Percentiles rank a stretch among this genome's conserved stretches.
These are phyloP conservation scores for Haberlea rhodopensis DNA, from an alignment of 257 asterid species.

Conservation along the genomic window DNA sequence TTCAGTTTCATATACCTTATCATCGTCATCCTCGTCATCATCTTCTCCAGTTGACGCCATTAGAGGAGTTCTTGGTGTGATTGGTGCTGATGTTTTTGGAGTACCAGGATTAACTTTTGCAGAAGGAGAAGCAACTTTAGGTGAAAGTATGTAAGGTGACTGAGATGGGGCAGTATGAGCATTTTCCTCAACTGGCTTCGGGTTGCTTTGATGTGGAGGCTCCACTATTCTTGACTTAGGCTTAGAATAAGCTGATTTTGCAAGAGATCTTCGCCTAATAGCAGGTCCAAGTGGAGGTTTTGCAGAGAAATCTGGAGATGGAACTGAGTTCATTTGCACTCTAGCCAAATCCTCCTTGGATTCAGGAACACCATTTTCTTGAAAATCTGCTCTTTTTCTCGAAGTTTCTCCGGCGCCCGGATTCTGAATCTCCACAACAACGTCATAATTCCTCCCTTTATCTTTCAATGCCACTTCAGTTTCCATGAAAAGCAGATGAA, in stretches of 20 bases:
- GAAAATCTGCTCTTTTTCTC: background rate
- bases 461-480: constrained; percentile 29
- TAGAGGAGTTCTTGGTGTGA: constrained; percentile 62
- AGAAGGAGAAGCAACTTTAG: constrained; percentile 32
- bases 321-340: constrained; percentile 32
- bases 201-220: constrained; percentile 40
- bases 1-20: constrained; percentile 42
- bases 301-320: constrained; percentile 20
- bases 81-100: constrained; percentile 40
- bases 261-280: constrained; percentile 30
- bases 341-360: constrained; percentile 29
- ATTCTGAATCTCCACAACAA: constrained; percentile 43
- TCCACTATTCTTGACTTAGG: constrained; percentile 68
- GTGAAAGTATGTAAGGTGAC: constrained; percentile 34
- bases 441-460: constrained; percentile 37
- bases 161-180: constrained; percentile 27
- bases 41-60: constrained; percentile 44
- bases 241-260: constrained; percentile 40
- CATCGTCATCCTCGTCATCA: constrained; percentile 46
- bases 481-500: constrained; percentile 25
- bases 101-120: constrained; percentile 22
- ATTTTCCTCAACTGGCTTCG: constrained; percentile 29
- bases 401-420: constrained; percentile 25
- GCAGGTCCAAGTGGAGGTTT: constrained; percentile 38
- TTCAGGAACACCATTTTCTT: constrained; percentile 20